A percentile compares a stretch with the other conserved stretches of the same genome.
Evolutionary conservation across 129 eudicot genomes (phyloP).

Genomic region (Lactuca saligna): DNA sequence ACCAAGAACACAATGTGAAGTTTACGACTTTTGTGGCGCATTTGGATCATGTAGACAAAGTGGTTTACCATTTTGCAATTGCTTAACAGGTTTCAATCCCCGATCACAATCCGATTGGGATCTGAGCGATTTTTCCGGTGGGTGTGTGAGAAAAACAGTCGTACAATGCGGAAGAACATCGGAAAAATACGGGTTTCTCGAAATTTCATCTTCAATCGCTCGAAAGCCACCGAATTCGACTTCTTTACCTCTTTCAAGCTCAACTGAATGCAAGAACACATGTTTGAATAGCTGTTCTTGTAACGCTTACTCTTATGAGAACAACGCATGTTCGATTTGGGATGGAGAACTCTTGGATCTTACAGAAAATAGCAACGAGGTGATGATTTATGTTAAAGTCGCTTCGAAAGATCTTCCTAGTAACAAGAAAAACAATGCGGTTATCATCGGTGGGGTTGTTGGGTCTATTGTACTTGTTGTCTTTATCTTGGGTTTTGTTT

Average conservation of each 20-base stretch:
- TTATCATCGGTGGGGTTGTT: constrained; percentile 35
- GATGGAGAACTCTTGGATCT: constrained; percentile 43
- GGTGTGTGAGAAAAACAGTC: constrained; percentile 44
- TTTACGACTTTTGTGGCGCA: constrained; percentile 52
- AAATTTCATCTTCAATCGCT: background rate
- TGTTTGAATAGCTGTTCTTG: constrained; percentile 57
- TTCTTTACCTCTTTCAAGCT: constrained; percentile 19
- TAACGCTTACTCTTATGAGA: constrained; percentile 53
- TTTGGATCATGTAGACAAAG: constrained; percentile 42
- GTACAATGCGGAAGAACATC: constrained; percentile 39
- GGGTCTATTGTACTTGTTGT: constrained; percentile 37
- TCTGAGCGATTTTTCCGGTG: constrained; percentile 46
- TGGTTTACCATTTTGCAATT: constrained; percentile 45
- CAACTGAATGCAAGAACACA: constrained; percentile 38
- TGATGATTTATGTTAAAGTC: constrained; percentile 40
- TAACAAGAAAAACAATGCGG: constrained; percentile 21
- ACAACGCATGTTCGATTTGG: constrained; percentile 49
- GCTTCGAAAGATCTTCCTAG: constrained; percentile 51
- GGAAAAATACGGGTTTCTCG: constrained; percentile 30
- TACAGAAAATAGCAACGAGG: constrained; percentile 31
- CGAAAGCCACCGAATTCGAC: constrained; percentile 24
- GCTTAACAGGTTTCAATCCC: constrained; percentile 45
- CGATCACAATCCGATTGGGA: constrained; percentile 37
- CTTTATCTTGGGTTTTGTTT: constrained; percentile 31
- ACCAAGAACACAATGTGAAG: constrained; percentile 57